Evolutionary conservation across 2,329 filamentous ascomycete species (phyloP), one percentile per base, ranked within the genome.

Genomic region (Aspergillus vadensis): DNA sequence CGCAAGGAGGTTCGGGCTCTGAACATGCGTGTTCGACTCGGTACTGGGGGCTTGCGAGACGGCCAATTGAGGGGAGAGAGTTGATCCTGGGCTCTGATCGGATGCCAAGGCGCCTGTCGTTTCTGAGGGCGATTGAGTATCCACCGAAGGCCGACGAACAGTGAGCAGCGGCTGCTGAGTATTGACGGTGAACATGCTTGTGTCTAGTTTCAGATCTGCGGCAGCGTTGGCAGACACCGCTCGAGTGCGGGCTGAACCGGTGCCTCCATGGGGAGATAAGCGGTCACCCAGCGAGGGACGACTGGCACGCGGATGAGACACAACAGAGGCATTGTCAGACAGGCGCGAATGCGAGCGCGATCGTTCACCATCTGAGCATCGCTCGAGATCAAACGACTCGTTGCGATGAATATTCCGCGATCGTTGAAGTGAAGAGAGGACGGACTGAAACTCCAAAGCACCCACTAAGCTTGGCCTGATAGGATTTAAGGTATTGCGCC

Each of bases 391-490:
- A 62, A 96, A 87, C 2, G 88, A 85, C 47, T 87, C 85, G 17
- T 90, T 63, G 25, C 62, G 84, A 67, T 88, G 87, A 25, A 91
- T 85, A 65, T 91, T 95, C 70, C 91, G 86, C 58, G 92, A 91
- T 65, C 88, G 90, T 69, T 96, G 88, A 59, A 99, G 79, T 2
- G 92, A 92, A n/a, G 91, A 89, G 49, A 99, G 80, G 3, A 97
- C 89, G 2, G 94, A 94, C 68, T 93, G 86, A 69, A 99, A 99
- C 76, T 99, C 95, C 59, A 99, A 81, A 8, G 91, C 95, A 47
- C 95, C 95, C 3, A 99, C 89, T 50, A 99, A 80, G 80, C 95
- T 98, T 1, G 95, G 94, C 47, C 95, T 85, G 63, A 99, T 97
- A 0, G 92, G 90, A 6, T 88, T 94, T 62, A 93, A 85, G 2